Evolutionary conservation across 331 rosid species (phyloP).

Genomic region (Pyracantha coccinea): DNA sequence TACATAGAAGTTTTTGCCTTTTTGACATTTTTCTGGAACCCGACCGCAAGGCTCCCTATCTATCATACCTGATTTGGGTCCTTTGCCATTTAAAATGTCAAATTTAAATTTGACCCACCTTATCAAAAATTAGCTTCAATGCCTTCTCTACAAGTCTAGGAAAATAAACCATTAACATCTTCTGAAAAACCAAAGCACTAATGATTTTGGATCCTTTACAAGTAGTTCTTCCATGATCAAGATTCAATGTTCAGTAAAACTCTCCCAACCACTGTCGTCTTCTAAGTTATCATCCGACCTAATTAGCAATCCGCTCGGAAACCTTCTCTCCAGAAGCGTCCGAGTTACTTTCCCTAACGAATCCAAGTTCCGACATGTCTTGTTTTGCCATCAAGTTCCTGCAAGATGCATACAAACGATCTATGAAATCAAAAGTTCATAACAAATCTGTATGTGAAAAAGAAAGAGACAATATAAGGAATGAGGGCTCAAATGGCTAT

Average conservation of each 20-base stretch:
- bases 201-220: not conserved
- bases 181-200: not conserved
- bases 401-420: constrained; percentile 22
- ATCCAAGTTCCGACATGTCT: constrained; percentile 91
- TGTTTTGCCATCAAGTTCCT: constrained; percentile 99
- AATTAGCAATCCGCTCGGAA: constrained; percentile 24
- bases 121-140: not conserved
- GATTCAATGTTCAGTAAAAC: not conserved
- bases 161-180: not conserved
- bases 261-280: not conserved
- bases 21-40: no score
- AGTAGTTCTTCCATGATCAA: not conserved
- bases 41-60: no score
- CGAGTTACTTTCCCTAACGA: constrained; percentile 30
- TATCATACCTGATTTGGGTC: no score
- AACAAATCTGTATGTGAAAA: not conserved
- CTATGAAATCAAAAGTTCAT: not conserved
- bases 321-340: constrained; percentile 32
- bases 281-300: not conserved
- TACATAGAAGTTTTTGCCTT: no score
- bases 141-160: not conserved
- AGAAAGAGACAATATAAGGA: not conserved
- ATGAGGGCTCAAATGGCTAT: not conserved
- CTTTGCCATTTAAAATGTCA: not conserved
- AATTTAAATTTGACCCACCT: not conserved